Evolutionary conservation across 192 early-diverging fungal species (phyloP), one percentile per base, ranked within the genome.

Genomic region (Coemansia sp.): DNA sequence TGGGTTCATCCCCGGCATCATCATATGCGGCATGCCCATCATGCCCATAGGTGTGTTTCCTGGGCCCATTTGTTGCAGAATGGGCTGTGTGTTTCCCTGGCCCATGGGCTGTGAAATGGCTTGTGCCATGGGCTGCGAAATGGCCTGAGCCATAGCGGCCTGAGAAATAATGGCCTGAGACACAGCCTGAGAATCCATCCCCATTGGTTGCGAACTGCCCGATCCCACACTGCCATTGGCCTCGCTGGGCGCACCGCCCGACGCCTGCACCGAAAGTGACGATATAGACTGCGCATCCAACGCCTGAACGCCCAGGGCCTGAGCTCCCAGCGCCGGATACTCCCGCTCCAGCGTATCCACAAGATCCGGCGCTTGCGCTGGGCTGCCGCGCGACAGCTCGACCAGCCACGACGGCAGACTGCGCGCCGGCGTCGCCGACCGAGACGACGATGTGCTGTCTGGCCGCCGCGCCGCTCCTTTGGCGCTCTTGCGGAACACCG

Each of bases 401-500:
- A 79, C 71, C 21, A 79, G 71, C 76, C 76, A 79, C 38, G 71
- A 73, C 37, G 76, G 76, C 50, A 79, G 67, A 37, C 52, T 73
- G 35, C 70, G 71, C 14, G 76, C 76, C 12, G 76, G 76, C 12
- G 76, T 79, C 8, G 54, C 76, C 21, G 76, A 61, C 37, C 76
- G 70, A 11, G 75, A 66, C 41, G 76, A 64, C 47, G 67, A 19
- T 9, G 17, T 64, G 67, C 67, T 72, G 6, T 72, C 69, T 0
- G 65, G 59, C 12, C 67, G 70, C 31, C 71, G 49, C 14, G 56
- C 21, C 12, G 19, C 57, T 52, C 45, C 56, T 22, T 72, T 70
- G 35, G 69, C 64, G 61, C 76, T 80, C 57, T 80, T 80, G 58
- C 72, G 72, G 60, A 80, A 80, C 61, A 80, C 78, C 22, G 78